phyloP scores from a whole-genome alignment of 1,284 basidiomycete genomes.

The Singerocomus inundabilis region DNA sequence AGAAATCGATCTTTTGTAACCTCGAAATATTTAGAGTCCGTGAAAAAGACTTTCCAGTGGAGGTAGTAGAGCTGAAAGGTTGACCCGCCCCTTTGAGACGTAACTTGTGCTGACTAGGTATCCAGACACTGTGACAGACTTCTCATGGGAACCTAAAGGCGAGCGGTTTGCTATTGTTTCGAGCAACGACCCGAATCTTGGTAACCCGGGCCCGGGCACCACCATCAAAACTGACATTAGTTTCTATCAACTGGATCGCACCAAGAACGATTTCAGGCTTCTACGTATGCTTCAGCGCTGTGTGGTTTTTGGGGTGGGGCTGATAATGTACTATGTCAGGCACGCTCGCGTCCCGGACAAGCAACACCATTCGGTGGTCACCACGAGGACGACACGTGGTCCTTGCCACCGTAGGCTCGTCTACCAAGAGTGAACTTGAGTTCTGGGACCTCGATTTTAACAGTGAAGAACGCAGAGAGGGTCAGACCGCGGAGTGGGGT shows the following conservation, averaged over 20 bases:
- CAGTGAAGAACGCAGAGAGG: constrained; percentile 71
- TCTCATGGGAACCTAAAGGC: constrained; percentile 98
- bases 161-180: constrained; percentile 96
- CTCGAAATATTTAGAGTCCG: constrained; percentile 97
- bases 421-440: constrained; percentile 95
- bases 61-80: constrained; percentile 97
- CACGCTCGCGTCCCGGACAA: constrained; percentile 81
- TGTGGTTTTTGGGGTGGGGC: neutral
- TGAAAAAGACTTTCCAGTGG: constrained; percentile 98
- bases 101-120: constrained; percentile 8
- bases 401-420: constrained; percentile 92
- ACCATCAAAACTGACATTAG: constrained; percentile 96
- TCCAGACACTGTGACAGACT: constrained; percentile 91
- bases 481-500: constrained; percentile 73
- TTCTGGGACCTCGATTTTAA: constrained; percentile 99
- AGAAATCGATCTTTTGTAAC: constrained; percentile 99
- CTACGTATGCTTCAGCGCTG: constrained; percentile 57
- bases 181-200: constrained; percentile 91
- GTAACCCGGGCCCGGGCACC: constrained; percentile 84
- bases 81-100: constrained; percentile 6
- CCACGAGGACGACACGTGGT: constrained; percentile 96
- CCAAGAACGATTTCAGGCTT: constrained; percentile 93
- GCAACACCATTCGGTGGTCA: constrained; percentile 97
- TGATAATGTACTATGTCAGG: constrained; percentile 42
- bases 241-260: constrained; percentile 93